A percentile compares a stretch with the other conserved stretches of the same genome.
phyloP scores from a whole-genome alignment of 768 basidiomycete species.

The Fibroporia radiculosa region DNA sequence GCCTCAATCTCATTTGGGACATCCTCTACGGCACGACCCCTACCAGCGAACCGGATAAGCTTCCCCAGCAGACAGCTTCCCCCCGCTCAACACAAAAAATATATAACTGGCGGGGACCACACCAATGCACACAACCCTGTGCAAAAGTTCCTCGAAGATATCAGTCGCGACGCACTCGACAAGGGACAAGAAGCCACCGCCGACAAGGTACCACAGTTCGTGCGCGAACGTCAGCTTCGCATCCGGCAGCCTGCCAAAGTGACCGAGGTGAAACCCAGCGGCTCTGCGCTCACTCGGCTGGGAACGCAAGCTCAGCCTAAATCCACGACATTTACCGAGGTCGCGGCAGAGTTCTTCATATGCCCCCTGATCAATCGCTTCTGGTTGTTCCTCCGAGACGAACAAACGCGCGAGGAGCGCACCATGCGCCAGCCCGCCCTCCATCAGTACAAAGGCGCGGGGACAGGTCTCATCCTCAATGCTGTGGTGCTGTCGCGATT shows the following conservation, averaged over 20 bases:
- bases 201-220: constrained; percentile 50
- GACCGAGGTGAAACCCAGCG: constrained; percentile 30
- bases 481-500: constrained; percentile 72
- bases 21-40: constrained; percentile 25
- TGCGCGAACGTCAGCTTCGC: constrained; percentile 69
- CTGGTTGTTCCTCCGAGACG: constrained; percentile 88
- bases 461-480: constrained; percentile 77
- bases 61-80: constrained; percentile 86
- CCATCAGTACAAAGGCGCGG: constrained; percentile 59
- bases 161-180: constrained; percentile 57
- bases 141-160: constrained; percentile 50
- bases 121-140: constrained; percentile 30
- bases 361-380: constrained; percentile 89
- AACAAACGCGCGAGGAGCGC: constrained; percentile 67
- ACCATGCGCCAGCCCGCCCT: constrained; percentile 49
- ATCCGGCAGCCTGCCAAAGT: constrained; percentile 45
- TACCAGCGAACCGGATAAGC: constrained; percentile 25
- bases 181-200: constrained; percentile 46
- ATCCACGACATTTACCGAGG: constrained; percentile 43
- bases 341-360: constrained; percentile 86
- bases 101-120: constrained; percentile 38
- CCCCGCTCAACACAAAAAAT: constrained; percentile 59
- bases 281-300: constrained; percentile 7
- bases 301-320: not conserved
- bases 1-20: constrained; percentile 36